Evolutionary conservation across 2,329 filamentous ascomycete species (phyloP).

Genomic region (Fusarium sp.): DNA sequence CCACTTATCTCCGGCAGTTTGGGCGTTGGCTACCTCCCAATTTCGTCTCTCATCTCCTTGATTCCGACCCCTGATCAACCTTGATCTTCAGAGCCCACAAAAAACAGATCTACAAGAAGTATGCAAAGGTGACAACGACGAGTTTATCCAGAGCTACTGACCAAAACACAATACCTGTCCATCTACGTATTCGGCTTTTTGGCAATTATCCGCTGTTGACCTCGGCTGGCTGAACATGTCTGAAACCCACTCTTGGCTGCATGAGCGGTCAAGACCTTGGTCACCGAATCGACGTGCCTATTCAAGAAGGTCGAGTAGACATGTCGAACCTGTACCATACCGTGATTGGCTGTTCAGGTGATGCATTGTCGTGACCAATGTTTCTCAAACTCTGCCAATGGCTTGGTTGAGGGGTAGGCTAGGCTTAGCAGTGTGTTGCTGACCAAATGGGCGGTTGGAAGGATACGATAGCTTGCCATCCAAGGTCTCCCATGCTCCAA

Average conservation of each 20-base stretch:
- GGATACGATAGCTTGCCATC: neutral
- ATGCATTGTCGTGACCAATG: neutral
- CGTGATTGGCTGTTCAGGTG: conserved; percentile 1
- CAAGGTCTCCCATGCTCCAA: conserved; percentile 3
- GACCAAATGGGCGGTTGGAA: neutral
- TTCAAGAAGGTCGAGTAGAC: conserved; percentile 27
- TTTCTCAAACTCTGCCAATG: neutral
- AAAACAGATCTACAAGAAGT: conserved; percentile 17
- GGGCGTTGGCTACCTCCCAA: conserved; percentile 35
- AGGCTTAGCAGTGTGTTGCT: neutral
- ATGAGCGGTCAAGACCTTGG: conserved; percentile 27
- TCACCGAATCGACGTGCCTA: conserved; percentile 21
- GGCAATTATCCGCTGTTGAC: neutral
- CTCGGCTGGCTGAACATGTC: conserved; percentile 16
- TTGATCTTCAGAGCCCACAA: neutral
- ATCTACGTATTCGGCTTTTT: neutral
- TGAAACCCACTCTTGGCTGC: conserved; percentile 29
- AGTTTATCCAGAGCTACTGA: conserved; percentile 7
- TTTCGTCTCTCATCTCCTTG: conserved; percentile 21
- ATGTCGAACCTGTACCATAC: neutral
- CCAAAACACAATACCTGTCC: too few species aligned
- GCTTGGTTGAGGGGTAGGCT: conserved; percentile 1
- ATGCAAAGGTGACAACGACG: neutral
- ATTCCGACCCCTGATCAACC: conserved; percentile 17
- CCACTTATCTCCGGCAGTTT: neutral